Evolutionary conservation across 1,139 yeast genomes (phyloP).

Genomic region (Yamadazyma atlantica): DNA sequence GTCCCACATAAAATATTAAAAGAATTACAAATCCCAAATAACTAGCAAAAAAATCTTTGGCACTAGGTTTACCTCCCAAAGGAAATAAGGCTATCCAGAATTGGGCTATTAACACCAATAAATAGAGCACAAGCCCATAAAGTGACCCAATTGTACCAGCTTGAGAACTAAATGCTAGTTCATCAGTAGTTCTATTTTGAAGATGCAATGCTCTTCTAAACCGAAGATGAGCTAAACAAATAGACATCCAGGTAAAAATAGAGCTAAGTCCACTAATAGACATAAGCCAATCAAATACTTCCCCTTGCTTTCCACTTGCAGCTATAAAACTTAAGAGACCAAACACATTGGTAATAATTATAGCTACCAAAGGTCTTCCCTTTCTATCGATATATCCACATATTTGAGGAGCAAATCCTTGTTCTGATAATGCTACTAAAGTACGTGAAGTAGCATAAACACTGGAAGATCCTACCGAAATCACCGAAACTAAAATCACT

Average conservation of each 20-base stretch:
- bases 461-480: conserved; percentile 46
- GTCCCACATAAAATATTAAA: conserved; percentile 37
- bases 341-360: conserved; percentile 33
- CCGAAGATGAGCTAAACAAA: conserved; percentile 36
- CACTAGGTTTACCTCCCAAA: conserved; percentile 34
- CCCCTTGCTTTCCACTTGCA: conserved; percentile 32
- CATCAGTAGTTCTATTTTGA: conserved; percentile 46
- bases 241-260: conserved; percentile 41
- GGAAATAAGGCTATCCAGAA: conserved; percentile 47
- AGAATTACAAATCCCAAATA: conserved; percentile 41
- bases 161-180: conserved; percentile 54
- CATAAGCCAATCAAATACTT: conserved; percentile 37
- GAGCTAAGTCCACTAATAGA: conserved; percentile 41
- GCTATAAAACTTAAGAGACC: conserved; percentile 43
- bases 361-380: conserved; percentile 46
- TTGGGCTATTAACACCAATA: conserved; percentile 55
- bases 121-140: conserved; percentile 46
- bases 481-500: conserved; percentile 40
- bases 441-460: conserved; percentile 48
- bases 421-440: conserved; percentile 40
- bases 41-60: conserved; percentile 32
- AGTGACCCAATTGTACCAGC: conserved; percentile 56
- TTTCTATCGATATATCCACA: conserved; percentile 40
- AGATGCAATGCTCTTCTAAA: conserved; percentile 33
- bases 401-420: conserved; percentile 43